Percentiles rank a stretch among this genome's conserved stretches.
Conservation (phyloP, 169 alveolate species). For the Plasmodium gaboni region DNA sequence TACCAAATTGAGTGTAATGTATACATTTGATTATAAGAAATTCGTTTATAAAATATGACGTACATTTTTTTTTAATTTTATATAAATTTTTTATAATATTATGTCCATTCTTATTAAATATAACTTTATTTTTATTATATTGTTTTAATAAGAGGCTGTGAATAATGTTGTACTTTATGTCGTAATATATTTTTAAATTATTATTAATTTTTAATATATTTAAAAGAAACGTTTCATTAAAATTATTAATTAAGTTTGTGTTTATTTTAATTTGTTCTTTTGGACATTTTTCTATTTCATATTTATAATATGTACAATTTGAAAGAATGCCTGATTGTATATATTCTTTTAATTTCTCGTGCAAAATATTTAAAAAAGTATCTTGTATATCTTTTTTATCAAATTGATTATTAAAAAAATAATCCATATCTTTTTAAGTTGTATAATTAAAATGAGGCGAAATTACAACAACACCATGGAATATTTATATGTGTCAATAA, state of each 20-base stretch:
- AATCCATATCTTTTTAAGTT: conserved; percentile 23
- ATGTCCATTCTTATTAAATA: background rate
- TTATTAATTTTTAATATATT: conserved; percentile 57
- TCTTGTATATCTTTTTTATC: conserved; percentile 14
- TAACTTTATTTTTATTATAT: conserved; percentile 4
- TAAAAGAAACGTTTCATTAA: conserved; percentile 22
- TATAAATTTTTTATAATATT: conserved; percentile 8
- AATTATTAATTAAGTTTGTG: conserved; percentile 25
- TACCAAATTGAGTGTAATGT: conserved; percentile 40
- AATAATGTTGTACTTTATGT: conserved; percentile 47
- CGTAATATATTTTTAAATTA: conserved; percentile 43
- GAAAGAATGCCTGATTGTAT: conserved; percentile 12
- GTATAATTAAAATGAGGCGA: too few species aligned
- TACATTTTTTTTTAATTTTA: conserved; percentile 61
- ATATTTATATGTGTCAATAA: too few species aligned
- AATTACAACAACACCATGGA: too few species aligned
- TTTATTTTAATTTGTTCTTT: conserved; percentile 26
- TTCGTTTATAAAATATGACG: conserved; percentile 51
- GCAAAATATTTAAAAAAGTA: conserved; percentile 20
- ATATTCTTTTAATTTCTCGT: conserved; percentile 50
- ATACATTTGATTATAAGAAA: conserved; percentile 57
- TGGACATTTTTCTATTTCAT: background rate
- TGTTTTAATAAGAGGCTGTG: conserved; percentile 33
- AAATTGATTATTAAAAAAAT: conserved; percentile 28
- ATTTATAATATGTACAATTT: background rate